phyloP scores from a whole-genome alignment of 768 basidiomycete genomes.

The Cystofilobasidium ferigula region DNA sequence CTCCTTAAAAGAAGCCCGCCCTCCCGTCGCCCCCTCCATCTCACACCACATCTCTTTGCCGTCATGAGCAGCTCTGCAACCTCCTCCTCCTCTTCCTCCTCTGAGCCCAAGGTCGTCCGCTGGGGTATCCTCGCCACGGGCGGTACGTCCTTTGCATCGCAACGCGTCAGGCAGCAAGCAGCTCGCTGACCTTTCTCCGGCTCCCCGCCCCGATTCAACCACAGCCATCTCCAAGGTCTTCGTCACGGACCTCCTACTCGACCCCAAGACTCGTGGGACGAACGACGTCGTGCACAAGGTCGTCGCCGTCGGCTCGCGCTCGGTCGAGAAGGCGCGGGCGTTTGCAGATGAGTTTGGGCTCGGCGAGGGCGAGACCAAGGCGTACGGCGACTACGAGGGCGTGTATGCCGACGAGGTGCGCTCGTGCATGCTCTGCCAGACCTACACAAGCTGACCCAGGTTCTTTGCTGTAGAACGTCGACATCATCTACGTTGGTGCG shows the following conservation, averaged over 20 bases:
- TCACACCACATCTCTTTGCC: no score
- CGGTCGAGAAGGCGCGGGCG: slow-evolving; percentile 52
- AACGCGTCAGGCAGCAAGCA: not conserved
- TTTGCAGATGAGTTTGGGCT: slow-evolving; percentile 52
- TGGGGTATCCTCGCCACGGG: slow-evolving; percentile 81
- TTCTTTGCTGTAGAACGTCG: slow-evolving; percentile 29
- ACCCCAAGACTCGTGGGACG: slow-evolving; percentile 56
- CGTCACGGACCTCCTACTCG: slow-evolving; percentile 59
- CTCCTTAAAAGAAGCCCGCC: no score
- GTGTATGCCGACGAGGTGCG: slow-evolving; percentile 58
- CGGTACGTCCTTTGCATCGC: slow-evolving; percentile 1
- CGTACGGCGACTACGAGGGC: slow-evolving; percentile 62
- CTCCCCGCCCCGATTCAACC: not conserved
- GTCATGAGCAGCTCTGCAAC: no score
- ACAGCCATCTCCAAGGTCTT: slow-evolving; percentile 53
- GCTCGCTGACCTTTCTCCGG: not conserved
- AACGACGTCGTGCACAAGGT: slow-evolving; percentile 24
- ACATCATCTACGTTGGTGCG: slow-evolving; percentile 63
- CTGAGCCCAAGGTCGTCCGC: slow-evolving; percentile 41
- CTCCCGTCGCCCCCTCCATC: no score
- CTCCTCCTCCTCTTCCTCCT: no score
- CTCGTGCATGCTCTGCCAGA: not conserved
- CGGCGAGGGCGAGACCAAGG: slow-evolving; percentile 51
- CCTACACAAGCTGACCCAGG: no score
- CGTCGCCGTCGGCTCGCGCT: slow-evolving; percentile 65